Conservation (phyloP, 139 green algal species). For the Coelastrella sp. region DNA sequence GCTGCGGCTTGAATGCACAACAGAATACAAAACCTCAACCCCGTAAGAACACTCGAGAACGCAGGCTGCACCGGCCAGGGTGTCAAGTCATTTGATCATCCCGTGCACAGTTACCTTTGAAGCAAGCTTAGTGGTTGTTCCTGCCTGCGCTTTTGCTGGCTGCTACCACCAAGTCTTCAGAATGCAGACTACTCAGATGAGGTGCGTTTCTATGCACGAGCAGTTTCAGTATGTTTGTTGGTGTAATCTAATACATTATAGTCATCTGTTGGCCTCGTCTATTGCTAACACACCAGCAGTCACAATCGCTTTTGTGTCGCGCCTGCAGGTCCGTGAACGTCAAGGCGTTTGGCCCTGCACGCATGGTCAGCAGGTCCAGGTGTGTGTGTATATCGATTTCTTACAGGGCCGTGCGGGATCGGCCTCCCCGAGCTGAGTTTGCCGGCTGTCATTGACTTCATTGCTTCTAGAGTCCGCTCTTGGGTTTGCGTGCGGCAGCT, state of each 20-base stretch:
- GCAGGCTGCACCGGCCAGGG: background rate
- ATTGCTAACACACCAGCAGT: background rate
- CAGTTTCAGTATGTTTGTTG: background rate
- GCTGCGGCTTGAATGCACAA: background rate
- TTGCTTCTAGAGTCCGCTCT: conserved; percentile 16
- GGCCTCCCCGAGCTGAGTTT: background rate
- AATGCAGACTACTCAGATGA: conserved; percentile 19
- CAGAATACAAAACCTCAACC: background rate
- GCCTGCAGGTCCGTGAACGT: conserved; percentile 11
- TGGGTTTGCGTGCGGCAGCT: no score
- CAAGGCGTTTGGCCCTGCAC: conserved; percentile 38
- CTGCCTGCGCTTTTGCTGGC: conserved; percentile 11
- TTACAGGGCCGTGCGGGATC: no score
- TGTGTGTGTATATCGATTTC: background rate
- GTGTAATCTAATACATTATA: background rate
- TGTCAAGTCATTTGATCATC: background rate
- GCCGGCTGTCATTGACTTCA: background rate
- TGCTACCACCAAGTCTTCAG: conserved; percentile 1
- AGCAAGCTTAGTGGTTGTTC: background rate
- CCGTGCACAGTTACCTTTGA: background rate
- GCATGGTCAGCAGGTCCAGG: conserved; percentile 38
- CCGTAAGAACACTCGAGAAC: background rate
- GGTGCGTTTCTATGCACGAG: background rate
- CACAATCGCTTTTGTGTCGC: conserved; percentile 4
- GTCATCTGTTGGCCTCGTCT: background rate